Percentiles rank a stretch among this genome's conserved stretches.
Evolutionary conservation across 176 grass and related monocot genomes (phyloP).

Genomic region (Echinochloa phyllopogon): DNA sequence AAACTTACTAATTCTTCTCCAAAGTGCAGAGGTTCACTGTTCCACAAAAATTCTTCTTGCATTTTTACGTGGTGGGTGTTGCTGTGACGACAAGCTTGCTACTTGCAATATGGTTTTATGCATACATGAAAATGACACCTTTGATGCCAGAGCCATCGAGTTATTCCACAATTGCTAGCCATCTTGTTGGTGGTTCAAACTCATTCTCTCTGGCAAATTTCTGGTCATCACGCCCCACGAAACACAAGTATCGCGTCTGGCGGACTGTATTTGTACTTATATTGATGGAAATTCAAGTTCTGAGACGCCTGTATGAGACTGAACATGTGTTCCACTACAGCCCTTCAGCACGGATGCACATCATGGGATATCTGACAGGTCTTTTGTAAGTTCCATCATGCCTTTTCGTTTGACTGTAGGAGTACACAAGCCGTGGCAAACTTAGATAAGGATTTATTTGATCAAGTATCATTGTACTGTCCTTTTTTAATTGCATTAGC

Average conservation of each 20-base stretch:
- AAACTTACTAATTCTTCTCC: conserved; percentile 16
- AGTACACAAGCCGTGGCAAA: neutral
- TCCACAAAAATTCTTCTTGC: conserved; percentile 93
- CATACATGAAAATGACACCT: conserved; percentile 78
- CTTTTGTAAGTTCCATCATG: conserved; percentile 70
- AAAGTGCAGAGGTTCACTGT: conserved; percentile 81
- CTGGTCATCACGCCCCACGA: conserved; percentile 41
- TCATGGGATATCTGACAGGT: conserved; percentile 80
- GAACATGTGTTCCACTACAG: conserved; percentile 93
- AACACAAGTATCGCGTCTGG: conserved; percentile 85
- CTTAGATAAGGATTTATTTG: conserved; percentile 10
- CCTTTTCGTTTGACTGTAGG: neutral
- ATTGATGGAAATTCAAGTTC: conserved; percentile 83
- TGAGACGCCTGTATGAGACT: conserved; percentile 90
- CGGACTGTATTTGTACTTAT: conserved; percentile 78
- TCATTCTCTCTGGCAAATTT: conserved; percentile 66
- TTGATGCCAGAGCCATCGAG: conserved; percentile 58
- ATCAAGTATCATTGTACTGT: neutral
- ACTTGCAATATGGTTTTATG: conserved; percentile 76
- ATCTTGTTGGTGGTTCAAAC: conserved; percentile 73
- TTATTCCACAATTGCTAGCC: conserved; percentile 73
- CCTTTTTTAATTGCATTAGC: conserved; percentile 3
- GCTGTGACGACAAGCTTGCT: conserved; percentile 68
- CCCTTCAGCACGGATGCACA: conserved; percentile 83
- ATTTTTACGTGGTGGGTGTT: conserved; percentile 79